Evolutionary conservation across 306 rosid genomes (phyloP), one percentile per base, ranked within the genome.

Genomic region (Quercus mongolica): DNA sequence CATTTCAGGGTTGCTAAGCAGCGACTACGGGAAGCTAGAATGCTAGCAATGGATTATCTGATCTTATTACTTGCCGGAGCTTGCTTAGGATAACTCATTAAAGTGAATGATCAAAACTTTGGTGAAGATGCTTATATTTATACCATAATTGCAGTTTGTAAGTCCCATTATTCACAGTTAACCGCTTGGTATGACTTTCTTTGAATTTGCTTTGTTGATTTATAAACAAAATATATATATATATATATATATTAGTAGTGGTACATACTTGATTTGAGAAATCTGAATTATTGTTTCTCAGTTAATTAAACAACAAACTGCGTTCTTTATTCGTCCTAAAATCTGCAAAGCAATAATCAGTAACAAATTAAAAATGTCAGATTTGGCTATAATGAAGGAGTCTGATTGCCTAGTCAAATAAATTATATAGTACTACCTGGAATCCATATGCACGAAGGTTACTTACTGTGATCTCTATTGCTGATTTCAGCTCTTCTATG

Each of bases 31-130:
- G 98, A 95, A 86, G 94, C 98, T 68, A 89, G 87, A 80, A 88
- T 87, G 44, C 97, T 90, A 82, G 93, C 95, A 56, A 90, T 93
- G 58, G 98, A 95, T 87, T 95, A 95, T 83, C 83, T 95, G 79
- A 95, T 93, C 83, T 83, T 93, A 73, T 88, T 95, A 58, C 97
- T 95, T 64, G 99, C 97, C 26, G 99, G 98, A 82, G 99, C 97
- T 62, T 91, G 98, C 91, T 88, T 93, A 86, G 99, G 97, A 87
- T 87, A 91, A 21, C 88, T 93, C 74, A 76, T 96, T 8, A 88
- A 89, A 74, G 52, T 81, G 23, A 86, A 86, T 58, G 98, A 95
- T 78, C 88, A 86, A 83, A 82, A 84, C 5, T 90, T 95, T 80
- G 98, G 97, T 25, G 94, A 90, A 72, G 61, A 76, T 73, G 96